phyloP scores from a whole-genome alignment of 805 yeast genomes.

The Candida anglica region DNA sequence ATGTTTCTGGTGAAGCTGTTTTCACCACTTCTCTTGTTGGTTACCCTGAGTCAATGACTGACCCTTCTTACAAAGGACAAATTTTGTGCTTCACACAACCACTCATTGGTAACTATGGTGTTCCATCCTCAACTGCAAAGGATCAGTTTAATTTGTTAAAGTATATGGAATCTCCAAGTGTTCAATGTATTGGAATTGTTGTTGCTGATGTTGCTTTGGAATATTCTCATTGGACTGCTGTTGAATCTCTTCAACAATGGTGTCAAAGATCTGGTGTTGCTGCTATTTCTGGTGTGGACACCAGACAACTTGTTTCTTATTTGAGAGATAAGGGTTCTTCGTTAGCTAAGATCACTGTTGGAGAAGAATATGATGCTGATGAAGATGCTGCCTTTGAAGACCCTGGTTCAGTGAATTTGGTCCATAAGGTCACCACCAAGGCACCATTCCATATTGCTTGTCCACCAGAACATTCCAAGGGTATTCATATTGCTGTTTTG shows the following conservation, averaged over 20 bases:
- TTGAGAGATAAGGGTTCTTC: conserved; percentile 96
- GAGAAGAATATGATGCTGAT: conserved; percentile 87
- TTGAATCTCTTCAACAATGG: conserved; percentile 92
- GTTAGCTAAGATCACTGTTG: conserved; percentile 83
- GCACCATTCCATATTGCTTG: conserved; percentile 88
- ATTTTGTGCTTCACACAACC: conserved; percentile 97
- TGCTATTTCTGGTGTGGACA: conserved; percentile 93
- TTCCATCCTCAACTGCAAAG: conserved; percentile 76
- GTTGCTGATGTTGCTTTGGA: conserved; percentile 94
- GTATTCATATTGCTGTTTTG: conserved; percentile 79
- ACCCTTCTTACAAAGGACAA: conserved; percentile 97
- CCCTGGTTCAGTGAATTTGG: conserved; percentile 87
- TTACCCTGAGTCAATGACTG: conserved; percentile 98
- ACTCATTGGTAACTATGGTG: conserved; percentile 96
- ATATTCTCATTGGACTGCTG: conserved; percentile 99
- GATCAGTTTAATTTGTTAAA: conserved; percentile 84
- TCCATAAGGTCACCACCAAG: conserved; percentile 90
- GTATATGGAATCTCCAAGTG: conserved; percentile 85
- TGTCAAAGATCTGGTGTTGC: conserved; percentile 96
- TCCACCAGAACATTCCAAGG: conserved; percentile 48
- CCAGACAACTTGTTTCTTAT: conserved; percentile 88
- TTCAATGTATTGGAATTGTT: conserved; percentile 94
- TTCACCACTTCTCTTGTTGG: conserved; percentile 98
- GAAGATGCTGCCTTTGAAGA: conserved; percentile 88
- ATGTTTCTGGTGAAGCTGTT: conserved; percentile 95